phyloP scores from a whole-genome alignment of 257 asterid genomes.

The Paulownia fortunei region DNA sequence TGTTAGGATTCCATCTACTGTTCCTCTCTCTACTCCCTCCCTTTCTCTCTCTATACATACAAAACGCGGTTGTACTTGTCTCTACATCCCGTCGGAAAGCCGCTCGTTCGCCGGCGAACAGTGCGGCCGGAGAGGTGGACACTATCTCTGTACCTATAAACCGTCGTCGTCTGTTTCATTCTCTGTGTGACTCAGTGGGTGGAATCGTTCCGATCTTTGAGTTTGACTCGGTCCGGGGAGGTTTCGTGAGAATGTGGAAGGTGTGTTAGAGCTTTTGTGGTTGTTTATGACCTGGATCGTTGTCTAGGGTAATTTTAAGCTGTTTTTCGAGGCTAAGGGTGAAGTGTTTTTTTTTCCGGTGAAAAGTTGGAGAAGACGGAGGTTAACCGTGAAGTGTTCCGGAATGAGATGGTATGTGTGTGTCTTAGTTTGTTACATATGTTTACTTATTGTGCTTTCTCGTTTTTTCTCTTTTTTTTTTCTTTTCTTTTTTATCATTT shows the following conservation, averaged over 20 bases:
- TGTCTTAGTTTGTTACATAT: not conserved
- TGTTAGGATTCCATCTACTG: conserved; percentile 60
- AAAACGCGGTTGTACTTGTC: conserved; percentile 26
- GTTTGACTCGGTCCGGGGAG: conserved; percentile 50
- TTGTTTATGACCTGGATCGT: conserved; percentile 56
- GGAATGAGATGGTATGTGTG: conserved; percentile 86
- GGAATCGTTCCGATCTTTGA: conserved; percentile 65
- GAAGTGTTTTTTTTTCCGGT: conserved; percentile 15
- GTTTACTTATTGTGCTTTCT: not conserved
- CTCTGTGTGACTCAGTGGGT: conserved; percentile 43
- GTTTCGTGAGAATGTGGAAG: conserved; percentile 72
- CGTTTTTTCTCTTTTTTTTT: not conserved
- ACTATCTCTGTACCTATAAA: conserved; percentile 4
- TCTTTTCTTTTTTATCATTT: not conserved
- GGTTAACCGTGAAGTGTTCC: conserved; percentile 45
- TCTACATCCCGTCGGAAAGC: conserved; percentile 50
- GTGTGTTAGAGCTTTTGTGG: conserved; percentile 40
- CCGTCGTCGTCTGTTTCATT: conserved; percentile 26
- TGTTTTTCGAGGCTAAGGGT: conserved; percentile 3
- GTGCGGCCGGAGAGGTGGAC: conserved; percentile 29
- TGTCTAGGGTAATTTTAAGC: conserved; percentile 51
- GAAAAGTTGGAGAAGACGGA: conserved; percentile 59
- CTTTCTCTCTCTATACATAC: conserved; percentile 42
- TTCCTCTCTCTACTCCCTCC: conserved; percentile 41
- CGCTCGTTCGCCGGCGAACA: conserved; percentile 48